A percentile compares a stretch with the other conserved stretches of the same genome.
phyloP scores from a whole-genome alignment of 495 filamentous ascomycete genomes.

The Paragyromitra xinjiangensis region DNA sequence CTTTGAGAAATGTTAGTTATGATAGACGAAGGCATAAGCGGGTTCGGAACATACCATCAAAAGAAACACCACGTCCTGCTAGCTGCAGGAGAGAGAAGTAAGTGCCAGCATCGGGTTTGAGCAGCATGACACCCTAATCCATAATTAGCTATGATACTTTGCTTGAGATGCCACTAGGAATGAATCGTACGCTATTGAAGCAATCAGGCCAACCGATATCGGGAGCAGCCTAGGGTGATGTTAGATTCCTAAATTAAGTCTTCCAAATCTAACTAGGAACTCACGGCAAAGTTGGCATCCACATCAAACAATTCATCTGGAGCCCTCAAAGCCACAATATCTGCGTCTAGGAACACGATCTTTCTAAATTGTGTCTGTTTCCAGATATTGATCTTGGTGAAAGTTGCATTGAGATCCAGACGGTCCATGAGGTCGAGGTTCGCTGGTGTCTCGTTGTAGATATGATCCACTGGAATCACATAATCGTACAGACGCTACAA shows the following conservation, averaged over 20 bases:
- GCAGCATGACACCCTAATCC: constrained; percentile 78
- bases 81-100: constrained; percentile 84
- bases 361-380: constrained; percentile 85
- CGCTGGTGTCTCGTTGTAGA: constrained; percentile 76
- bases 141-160: constrained; percentile 42
- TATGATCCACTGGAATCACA: constrained; percentile 81
- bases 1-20: constrained; percentile 43
- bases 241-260: constrained; percentile 36
- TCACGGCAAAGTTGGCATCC: constrained; percentile 69
- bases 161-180: constrained; percentile 15
- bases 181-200: constrained; percentile 76
- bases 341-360: constrained; percentile 92
- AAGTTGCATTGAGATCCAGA: constrained; percentile 85
- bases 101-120: constrained; percentile 85
- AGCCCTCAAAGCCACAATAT: constrained; percentile 83
- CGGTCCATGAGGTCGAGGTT: constrained; percentile 94
- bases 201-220: constrained; percentile 98
- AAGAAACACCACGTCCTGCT: constrained; percentile 85
- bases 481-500: constrained; percentile 83
- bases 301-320: constrained; percentile 92
- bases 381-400: constrained; percentile 97
- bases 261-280: constrained; percentile 20
- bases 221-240: constrained; percentile 70
- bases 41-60: constrained; percentile 71
- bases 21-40: background rate